These are phyloP conservation scores for Taiozyma sp. DNA, from an alignment of 1,139 yeast species.

Conservation along the genomic window DNA sequence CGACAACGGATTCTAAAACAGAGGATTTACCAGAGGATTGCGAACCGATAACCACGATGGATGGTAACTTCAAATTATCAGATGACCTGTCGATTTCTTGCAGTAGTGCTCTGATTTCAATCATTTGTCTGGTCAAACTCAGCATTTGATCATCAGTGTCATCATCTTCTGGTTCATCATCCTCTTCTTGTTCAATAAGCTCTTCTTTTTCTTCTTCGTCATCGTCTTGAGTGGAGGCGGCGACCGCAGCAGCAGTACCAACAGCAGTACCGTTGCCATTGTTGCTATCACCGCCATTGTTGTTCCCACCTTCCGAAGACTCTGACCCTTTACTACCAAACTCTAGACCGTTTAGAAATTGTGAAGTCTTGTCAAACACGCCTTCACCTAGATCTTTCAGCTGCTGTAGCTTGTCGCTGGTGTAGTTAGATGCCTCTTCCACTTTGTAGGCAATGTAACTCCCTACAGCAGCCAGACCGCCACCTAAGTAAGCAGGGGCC, in stretches of 20 bases:
- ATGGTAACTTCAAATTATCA: slow-evolving; percentile 77
- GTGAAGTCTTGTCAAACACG: slow-evolving; percentile 25
- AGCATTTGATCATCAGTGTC: slow-evolving; percentile 72
- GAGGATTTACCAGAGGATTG: slow-evolving; percentile 97
- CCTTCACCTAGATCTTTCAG: slow-evolving; percentile 49
- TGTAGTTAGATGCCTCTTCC: slow-evolving; percentile 73
- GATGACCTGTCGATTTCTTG: slow-evolving; percentile 68
- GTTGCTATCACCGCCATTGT: slow-evolving; percentile 27
- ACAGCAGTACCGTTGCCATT: slow-evolving; percentile 30
- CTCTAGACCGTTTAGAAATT: slow-evolving; percentile 17
- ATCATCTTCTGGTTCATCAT: slow-evolving; percentile 39
- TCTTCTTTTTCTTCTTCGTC: slow-evolving; percentile 27
- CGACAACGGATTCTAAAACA: slow-evolving; percentile 88
- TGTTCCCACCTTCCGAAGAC: slow-evolving; percentile 25
- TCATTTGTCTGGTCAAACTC: slow-evolving; percentile 89
- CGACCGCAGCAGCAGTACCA: slow-evolving; percentile 35
- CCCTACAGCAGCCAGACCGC: slow-evolving; percentile 92
- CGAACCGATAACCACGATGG: slow-evolving; percentile 95
- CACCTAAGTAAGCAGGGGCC: slow-evolving; percentile 79
- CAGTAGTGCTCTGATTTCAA: slow-evolving; percentile 80
- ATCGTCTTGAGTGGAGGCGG: slow-evolving; percentile 25
- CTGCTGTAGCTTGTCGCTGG: slow-evolving; percentile 58
- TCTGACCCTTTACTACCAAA: slow-evolving; percentile 24
- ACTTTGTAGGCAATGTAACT: slow-evolving; percentile 88
- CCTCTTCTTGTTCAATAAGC: slow-evolving; percentile 33